A percentile compares a stretch with the other conserved stretches of the same genome.
Evolutionary conservation across 2,329 filamentous ascomycete species (phyloP).

Genomic region (Monilinia polystroma): DNA sequence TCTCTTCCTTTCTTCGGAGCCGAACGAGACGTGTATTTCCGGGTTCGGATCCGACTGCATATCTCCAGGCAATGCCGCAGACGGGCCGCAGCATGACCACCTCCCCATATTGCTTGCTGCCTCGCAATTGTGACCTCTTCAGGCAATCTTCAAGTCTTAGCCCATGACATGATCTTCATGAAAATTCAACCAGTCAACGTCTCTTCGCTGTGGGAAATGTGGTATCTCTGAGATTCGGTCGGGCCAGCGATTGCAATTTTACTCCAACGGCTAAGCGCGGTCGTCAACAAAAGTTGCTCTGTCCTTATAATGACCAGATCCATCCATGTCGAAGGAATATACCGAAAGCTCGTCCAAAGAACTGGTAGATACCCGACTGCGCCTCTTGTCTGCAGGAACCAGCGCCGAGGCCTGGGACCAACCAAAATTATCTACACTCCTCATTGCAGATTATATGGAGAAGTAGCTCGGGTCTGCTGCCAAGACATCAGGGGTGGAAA

Average conservation of each 20-base stretch:
- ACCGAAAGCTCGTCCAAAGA: slow-evolving; percentile 3
- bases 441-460: slow-evolving; percentile 21
- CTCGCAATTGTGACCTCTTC: slow-evolving; percentile 14
- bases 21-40: slow-evolving; percentile 6
- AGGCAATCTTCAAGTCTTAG: slow-evolving; percentile 5
- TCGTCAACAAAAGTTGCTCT: neutral
- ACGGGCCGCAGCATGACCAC: slow-evolving; percentile 26
- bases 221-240: neutral
- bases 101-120: slow-evolving; percentile 16
- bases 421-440: slow-evolving; percentile 14
- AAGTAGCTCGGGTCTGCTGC: slow-evolving; percentile 10
- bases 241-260: slow-evolving; percentile 8
- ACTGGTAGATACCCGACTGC: slow-evolving; percentile 28
- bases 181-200: neutral
- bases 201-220: neutral
- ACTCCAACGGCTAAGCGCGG: slow-evolving; percentile 20
- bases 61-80: slow-evolving; percentile 30
- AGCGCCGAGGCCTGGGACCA: slow-evolving; percentile 29
- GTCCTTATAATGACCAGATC: slow-evolving; percentile 7
- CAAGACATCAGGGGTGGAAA: slow-evolving; percentile 8
- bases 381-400: slow-evolving; percentile 39
- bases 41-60: slow-evolving; percentile 31
- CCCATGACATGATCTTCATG: neutral
- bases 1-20: neutral
- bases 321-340: slow-evolving; percentile 18